Evolutionary conservation across 2,329 filamentous ascomycete species (phyloP).

Genomic region (Dothistroma pini): DNA sequence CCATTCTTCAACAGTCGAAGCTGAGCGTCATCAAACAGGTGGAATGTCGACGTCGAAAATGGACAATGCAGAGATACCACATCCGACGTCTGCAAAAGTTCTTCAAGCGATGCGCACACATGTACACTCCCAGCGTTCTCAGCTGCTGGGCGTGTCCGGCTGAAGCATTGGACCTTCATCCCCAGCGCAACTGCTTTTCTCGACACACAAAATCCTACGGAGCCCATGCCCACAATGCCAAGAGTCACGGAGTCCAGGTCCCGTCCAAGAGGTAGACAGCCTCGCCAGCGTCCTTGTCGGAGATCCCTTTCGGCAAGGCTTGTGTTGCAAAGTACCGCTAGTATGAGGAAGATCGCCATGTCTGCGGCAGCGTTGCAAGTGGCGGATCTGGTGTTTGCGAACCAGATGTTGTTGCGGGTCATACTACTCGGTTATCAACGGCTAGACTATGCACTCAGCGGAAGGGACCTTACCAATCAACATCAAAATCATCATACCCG

Average conservation of each 20-base stretch:
- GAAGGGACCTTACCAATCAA: too few relatives aligned
- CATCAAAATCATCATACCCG: too few relatives aligned
- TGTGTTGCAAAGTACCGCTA: slow-evolving; percentile 35
- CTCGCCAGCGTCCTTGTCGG: slow-evolving; percentile 12
- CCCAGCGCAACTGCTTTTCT: slow-evolving; percentile 58
- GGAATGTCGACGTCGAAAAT: slow-evolving; percentile 40
- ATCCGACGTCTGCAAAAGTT: slow-evolving; percentile 42
- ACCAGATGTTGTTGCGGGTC: too few relatives aligned
- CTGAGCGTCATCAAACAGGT: slow-evolving; percentile 40
- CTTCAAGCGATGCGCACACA: slow-evolving; percentile 48
- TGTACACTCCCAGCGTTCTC: slow-evolving; percentile 53
- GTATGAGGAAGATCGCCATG: too few relatives aligned
- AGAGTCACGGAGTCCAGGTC: slow-evolving; percentile 61
- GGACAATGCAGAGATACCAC: slow-evolving; percentile 50
- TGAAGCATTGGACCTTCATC: slow-evolving; percentile 63
- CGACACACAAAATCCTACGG: slow-evolving; percentile 51
- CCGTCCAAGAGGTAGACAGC: slow-evolving; percentile 38
- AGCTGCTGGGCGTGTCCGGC: slow-evolving; percentile 51
- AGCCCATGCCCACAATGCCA: slow-evolving; percentile 66
- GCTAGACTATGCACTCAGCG: too few relatives aligned
- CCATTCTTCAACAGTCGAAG: slow-evolving; percentile 49
- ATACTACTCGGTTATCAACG: too few relatives aligned
- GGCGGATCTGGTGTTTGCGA: too few relatives aligned
- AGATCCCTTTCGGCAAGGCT: slow-evolving; percentile 14
- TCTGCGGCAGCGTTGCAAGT: too few relatives aligned